Conservation (phyloP, 2,329 filamentous ascomycete genomes). For the Cladosporium cucumerinum region DNA sequence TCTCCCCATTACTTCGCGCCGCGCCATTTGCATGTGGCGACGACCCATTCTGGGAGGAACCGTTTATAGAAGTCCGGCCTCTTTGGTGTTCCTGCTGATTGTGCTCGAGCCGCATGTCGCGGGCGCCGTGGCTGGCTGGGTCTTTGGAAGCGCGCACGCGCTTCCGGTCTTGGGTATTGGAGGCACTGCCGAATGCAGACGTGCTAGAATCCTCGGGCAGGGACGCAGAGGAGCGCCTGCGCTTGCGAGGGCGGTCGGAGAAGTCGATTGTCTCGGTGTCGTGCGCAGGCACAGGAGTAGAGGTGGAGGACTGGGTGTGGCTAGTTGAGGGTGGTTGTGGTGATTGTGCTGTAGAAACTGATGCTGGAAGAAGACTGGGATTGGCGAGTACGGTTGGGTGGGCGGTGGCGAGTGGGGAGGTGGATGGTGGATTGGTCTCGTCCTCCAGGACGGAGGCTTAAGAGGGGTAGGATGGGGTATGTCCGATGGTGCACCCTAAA, state of each 20-base stretch:
- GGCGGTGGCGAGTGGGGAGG: constrained; percentile 32
- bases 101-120: constrained; percentile 41
- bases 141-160: constrained; percentile 40
- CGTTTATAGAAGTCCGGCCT: constrained; percentile 37
- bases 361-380: constrained; percentile 26
- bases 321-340: constrained; percentile 16
- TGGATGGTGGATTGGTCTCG: constrained; percentile 21
- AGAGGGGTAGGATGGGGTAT: constrained; percentile 21
- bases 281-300: constrained; percentile 11
- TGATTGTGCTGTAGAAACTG: constrained; percentile 32
- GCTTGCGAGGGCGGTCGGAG: constrained; percentile 30
- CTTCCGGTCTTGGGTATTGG: constrained; percentile 39
- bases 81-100: constrained; percentile 38
- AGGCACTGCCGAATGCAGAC: constrained; percentile 27
- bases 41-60: constrained; percentile 33
- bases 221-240: constrained; percentile 29
- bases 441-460: constrained; percentile 31
- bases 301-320: constrained; percentile 15
- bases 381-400: constrained; percentile 29
- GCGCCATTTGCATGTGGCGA: constrained; percentile 41
- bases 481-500: constrained; percentile 9
- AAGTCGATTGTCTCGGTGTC: constrained; percentile 24
- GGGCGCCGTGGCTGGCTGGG: constrained; percentile 21
- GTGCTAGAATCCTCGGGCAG: constrained; percentile 23
- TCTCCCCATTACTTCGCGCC: constrained; percentile 31